These are phyloP conservation scores for Rhynchospora pubera DNA, from an alignment of 176 grass and related monocot species.

Conservation along the genomic window DNA sequence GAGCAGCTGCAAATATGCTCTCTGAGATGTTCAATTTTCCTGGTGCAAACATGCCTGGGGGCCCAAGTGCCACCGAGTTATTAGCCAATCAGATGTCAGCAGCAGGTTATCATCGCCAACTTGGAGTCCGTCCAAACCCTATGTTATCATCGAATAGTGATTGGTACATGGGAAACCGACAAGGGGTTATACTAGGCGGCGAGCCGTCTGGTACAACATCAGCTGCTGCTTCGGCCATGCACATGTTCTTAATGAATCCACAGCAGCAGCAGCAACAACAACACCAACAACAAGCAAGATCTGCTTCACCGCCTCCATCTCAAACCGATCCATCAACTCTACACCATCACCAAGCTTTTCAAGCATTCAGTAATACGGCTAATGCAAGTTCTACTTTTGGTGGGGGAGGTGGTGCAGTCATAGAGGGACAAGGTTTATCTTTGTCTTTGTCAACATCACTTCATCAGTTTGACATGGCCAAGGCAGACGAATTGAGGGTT, in stretches of 20 bases:
- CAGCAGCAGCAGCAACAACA: slow-evolving; percentile 41
- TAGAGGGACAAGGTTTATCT: slow-evolving; percentile 81
- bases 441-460: slow-evolving; percentile 79
- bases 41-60: slow-evolving; percentile 31
- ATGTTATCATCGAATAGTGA: slow-evolving; percentile 17
- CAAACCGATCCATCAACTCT: slow-evolving; percentile 34
- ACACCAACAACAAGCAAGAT: slow-evolving; percentile 39
- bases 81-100: slow-evolving; percentile 69
- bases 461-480: slow-evolving; percentile 95
- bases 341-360: slow-evolving; percentile 68
- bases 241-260: slow-evolving; percentile 84
- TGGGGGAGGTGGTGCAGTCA: slow-evolving; percentile 35
- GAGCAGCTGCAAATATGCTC: slow-evolving; percentile 72
- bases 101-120: slow-evolving; percentile 43
- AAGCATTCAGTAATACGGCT: slow-evolving; percentile 38
- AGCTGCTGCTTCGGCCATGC: slow-evolving; percentile 64
- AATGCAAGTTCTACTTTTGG: slow-evolving; percentile 34
- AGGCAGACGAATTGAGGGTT: slow-evolving; percentile 76
- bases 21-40: slow-evolving; percentile 97
- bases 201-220: slow-evolving; percentile 37
- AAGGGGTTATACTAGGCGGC: slow-evolving; percentile 22
- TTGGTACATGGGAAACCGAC: slow-evolving; percentile 27
- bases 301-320: slow-evolving; percentile 48
- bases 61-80: slow-evolving; percentile 57
- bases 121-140: slow-evolving; percentile 17